Evolutionary conservation across 441 rosid species (phyloP).

Genomic region (Pelargonium myrrhifolium): DNA sequence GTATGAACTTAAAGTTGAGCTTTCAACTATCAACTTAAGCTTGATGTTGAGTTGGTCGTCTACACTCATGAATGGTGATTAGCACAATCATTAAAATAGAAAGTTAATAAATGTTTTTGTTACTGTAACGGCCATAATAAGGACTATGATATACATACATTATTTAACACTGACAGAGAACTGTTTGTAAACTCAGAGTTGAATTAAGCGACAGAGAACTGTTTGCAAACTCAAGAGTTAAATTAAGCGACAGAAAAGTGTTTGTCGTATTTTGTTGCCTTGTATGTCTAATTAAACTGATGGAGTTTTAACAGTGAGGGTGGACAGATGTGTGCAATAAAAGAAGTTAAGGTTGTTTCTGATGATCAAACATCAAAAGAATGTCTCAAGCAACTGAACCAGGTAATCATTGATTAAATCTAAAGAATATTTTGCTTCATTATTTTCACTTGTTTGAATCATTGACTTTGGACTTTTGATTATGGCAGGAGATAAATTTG

Average conservation of each 20-base stretch:
- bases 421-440: no score
- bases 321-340: constrained; percentile 93
- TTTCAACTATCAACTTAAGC: no score
- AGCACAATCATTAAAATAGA: no score
- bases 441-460: not conserved
- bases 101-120: not conserved
- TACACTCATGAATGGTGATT: no score
- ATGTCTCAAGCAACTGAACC: constrained; percentile 84
- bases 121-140: not conserved
- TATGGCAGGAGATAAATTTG: constrained; percentile 74
- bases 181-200: no score
- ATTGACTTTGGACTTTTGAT: constrained; percentile 7
- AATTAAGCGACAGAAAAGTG: not conserved
- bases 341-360: constrained; percentile 79
- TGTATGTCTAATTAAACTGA: constrained; percentile 11
- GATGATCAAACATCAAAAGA: constrained; percentile 81
- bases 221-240: not conserved
- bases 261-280: not conserved
- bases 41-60: no score
- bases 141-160: not conserved
- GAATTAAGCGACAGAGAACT: no score
- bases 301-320: constrained; percentile 48
- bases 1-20: no score
- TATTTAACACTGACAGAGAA: not conserved
- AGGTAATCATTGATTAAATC: constrained; percentile 38